phyloP scores from a whole-genome alignment of 192 early-diverging fungal species.

The Backusella psychrophila region DNA sequence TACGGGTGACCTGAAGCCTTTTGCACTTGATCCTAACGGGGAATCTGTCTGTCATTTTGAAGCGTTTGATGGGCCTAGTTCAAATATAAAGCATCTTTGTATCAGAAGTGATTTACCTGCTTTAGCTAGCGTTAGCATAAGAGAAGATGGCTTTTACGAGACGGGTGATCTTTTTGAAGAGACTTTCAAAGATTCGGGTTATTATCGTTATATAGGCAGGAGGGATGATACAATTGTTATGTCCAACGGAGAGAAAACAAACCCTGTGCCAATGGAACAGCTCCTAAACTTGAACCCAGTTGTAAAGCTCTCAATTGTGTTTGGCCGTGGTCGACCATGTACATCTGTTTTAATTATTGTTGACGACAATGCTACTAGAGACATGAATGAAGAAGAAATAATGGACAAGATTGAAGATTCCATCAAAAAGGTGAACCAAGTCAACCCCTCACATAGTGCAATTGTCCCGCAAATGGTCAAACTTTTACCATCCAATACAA shows the following conservation, averaged over 20 bases:
- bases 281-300: not conserved
- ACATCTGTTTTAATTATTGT: conserved; percentile 4
- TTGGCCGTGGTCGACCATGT: conserved; percentile 16
- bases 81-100: conserved; percentile 9
- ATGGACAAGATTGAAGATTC: not conserved
- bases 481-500: conserved; percentile 12
- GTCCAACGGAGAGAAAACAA: conserved; percentile 36
- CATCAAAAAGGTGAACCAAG: conserved; percentile 17
- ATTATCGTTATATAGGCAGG: conserved; percentile 20
- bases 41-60: not conserved
- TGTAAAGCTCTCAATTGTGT: conserved; percentile 11
- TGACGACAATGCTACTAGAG: not conserved
- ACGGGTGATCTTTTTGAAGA: conserved; percentile 22
- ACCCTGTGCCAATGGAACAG: conserved; percentile 22
- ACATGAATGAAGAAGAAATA: not conserved
- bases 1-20: not conserved
- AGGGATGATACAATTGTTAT: conserved; percentile 19
- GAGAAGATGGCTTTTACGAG: conserved; percentile 10
- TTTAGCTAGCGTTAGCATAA: not conserved
- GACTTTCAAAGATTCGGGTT: not conserved
- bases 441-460: conserved; percentile 11
- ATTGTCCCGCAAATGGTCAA: conserved; percentile 30
- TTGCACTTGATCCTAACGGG: not conserved
- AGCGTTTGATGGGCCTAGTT: not conserved
- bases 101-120: not conserved